These are phyloP conservation scores for Cyclotella atomus DNA, from an alignment of 108 stramenopile genomes.

Conservation along the genomic window DNA sequence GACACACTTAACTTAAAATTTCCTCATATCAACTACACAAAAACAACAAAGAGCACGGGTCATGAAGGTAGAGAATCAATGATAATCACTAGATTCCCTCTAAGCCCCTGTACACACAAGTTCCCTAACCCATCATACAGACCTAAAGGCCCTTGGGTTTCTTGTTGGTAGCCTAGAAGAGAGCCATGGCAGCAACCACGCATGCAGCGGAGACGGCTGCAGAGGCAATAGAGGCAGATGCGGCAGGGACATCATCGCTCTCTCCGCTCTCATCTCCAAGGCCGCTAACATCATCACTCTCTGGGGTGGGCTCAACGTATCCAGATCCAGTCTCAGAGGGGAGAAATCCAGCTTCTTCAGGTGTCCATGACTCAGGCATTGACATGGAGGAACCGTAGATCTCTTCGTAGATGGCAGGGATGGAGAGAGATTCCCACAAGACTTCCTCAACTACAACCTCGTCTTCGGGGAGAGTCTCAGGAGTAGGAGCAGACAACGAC, in stretches of 20 bases:
- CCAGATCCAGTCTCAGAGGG: conserved; percentile 5
- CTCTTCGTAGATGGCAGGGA: conserved; percentile 6
- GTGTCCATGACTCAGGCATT: background rate
- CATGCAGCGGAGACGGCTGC: too few relatives aligned
- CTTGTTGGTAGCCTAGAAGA: conserved; percentile 17
- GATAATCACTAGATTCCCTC: too few relatives aligned
- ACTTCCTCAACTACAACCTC: background rate
- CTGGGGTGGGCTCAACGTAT: background rate
- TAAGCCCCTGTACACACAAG: too few relatives aligned
- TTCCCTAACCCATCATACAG: too few relatives aligned
- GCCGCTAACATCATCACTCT: background rate
- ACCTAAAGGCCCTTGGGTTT: too few relatives aligned
- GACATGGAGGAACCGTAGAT: conserved; percentile 1
- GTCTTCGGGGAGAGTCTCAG: background rate
- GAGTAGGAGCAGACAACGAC: background rate
- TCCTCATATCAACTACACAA: too few relatives aligned
- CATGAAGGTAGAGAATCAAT: too few relatives aligned
- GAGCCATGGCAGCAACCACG: conserved; percentile 1
- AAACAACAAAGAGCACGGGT: too few relatives aligned
- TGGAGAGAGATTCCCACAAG: conserved; percentile 4
- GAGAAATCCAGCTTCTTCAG: conserved; percentile 2
- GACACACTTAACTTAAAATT: too few relatives aligned
- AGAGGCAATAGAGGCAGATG: background rate
- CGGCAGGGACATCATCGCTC: background rate
- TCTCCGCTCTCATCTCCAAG: background rate